phyloP scores from a whole-genome alignment of 148 eudicot genomes.

The Fallopia convolvulus region DNA sequence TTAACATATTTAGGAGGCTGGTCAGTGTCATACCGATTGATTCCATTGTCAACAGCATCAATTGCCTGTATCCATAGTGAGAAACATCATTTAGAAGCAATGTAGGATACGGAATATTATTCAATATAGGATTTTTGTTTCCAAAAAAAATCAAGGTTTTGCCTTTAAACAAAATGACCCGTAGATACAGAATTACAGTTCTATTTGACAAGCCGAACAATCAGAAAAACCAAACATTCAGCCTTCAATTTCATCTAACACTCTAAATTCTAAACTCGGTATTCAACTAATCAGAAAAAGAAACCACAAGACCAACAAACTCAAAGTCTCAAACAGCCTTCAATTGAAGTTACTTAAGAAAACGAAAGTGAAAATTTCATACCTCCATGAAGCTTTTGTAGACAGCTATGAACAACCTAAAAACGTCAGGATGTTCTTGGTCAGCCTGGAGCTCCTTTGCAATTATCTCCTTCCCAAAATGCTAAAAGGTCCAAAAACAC shows the following conservation, averaged over 20 bases:
- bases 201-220: background rate
- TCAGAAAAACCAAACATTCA: background rate
- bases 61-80: conserved; percentile 47
- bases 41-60: conserved; percentile 91
- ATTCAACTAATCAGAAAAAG: background rate
- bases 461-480: conserved; percentile 78
- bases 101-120: background rate
- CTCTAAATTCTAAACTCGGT: background rate
- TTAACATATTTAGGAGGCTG: conserved; percentile 67
- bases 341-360: background rate
- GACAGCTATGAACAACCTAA: conserved; percentile 48
- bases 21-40: conserved; percentile 67
- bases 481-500: conserved; percentile 26
- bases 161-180: background rate
- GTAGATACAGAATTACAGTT: background rate
- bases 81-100: background rate
- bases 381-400: conserved; percentile 97
- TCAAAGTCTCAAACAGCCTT: background rate
- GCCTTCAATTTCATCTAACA: background rate
- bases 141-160: background rate
- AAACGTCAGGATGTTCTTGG: conserved; percentile 65
- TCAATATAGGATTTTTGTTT: background rate
- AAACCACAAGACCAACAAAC: background rate
- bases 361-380: background rate
- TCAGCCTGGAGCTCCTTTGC: conserved; percentile 77